phyloP scores from a whole-genome alignment of 208 protist genomes.

The Acanthamoeba triangularis region DNA sequence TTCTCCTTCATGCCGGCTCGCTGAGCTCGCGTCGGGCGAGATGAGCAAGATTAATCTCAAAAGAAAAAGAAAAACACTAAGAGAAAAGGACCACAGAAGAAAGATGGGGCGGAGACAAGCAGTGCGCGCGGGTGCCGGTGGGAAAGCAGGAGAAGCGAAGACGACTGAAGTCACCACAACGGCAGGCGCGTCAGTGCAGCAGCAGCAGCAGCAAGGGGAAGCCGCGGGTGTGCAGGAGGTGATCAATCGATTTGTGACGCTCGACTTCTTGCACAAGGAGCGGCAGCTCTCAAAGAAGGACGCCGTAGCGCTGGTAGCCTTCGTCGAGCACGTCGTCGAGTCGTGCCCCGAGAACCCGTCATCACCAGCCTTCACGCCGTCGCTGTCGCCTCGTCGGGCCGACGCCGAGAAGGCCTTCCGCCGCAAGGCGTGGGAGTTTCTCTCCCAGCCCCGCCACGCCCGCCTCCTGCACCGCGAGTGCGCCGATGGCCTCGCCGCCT shows the following conservation, averaged over 20 bases:
- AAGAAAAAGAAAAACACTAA: neutral
- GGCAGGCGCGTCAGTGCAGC: too few relatives aligned
- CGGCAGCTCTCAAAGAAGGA: constrained; percentile 18
- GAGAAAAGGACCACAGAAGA: neutral
- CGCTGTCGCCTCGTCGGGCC: neutral
- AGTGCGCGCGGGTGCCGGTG: neutral
- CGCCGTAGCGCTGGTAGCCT: neutral
- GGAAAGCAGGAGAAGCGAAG: neutral
- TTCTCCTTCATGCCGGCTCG: neutral
- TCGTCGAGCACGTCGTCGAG: neutral
- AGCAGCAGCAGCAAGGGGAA: neutral
- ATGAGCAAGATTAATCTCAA: neutral
- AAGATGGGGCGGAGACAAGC: neutral
- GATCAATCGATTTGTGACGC: constrained; percentile 18
- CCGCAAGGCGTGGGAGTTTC: neutral
- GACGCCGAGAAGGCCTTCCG: constrained; percentile 40
- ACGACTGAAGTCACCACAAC: neutral
- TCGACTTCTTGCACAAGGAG: constrained; percentile 5
- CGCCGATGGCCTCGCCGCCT: constrained; percentile 22
- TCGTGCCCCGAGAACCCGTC: neutral
- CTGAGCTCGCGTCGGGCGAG: neutral
- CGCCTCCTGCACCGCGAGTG: neutral
- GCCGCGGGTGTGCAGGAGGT: constrained; percentile 1
- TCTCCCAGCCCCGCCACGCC: neutral
- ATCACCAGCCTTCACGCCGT: neutral